phyloP scores from a whole-genome alignment of 495 filamentous ascomycete genomes.

The Penicillium pulvis region DNA sequence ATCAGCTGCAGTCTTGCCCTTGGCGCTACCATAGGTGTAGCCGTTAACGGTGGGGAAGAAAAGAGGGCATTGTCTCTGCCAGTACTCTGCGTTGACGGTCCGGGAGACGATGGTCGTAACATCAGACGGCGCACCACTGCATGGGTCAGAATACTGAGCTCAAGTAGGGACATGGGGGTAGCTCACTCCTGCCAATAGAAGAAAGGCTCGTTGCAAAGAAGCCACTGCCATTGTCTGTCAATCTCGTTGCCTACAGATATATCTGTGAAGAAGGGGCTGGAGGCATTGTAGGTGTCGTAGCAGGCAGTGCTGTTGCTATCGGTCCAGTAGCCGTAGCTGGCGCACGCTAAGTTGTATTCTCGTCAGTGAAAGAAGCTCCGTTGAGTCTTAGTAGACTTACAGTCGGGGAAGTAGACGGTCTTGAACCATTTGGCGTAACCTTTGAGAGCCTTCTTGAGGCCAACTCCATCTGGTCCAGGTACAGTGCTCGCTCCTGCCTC shows the following conservation, averaged over 20 bases:
- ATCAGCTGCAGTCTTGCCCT: constrained; percentile 52
- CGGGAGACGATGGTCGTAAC: constrained; percentile 55
- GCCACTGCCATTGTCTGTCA: constrained; percentile 66
- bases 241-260: constrained; percentile 48
- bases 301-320: constrained; percentile 52
- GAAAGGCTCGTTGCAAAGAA: constrained; percentile 68
- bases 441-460: constrained; percentile 53
- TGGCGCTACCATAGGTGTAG: constrained; percentile 50
- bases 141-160: background rate
- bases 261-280: constrained; percentile 60
- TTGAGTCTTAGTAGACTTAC: constrained; percentile 34
- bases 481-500: constrained; percentile 29
- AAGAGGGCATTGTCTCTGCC: constrained; percentile 58
- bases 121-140: constrained; percentile 50
- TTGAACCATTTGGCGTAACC: constrained; percentile 59
- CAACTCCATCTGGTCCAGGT: constrained; percentile 50
- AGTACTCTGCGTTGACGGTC: constrained; percentile 57
- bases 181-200: constrained; percentile 60
- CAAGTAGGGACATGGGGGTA: background rate
- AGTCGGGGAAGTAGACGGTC: constrained; percentile 46
- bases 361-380: background rate
- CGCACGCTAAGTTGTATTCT: constrained; percentile 32
- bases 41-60: constrained; percentile 58
- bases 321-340: constrained; percentile 50
- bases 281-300: constrained; percentile 58